Evolutionary conservation across 192 early-diverging fungal species (phyloP).

Genomic region (Coemansia sp.): DNA sequence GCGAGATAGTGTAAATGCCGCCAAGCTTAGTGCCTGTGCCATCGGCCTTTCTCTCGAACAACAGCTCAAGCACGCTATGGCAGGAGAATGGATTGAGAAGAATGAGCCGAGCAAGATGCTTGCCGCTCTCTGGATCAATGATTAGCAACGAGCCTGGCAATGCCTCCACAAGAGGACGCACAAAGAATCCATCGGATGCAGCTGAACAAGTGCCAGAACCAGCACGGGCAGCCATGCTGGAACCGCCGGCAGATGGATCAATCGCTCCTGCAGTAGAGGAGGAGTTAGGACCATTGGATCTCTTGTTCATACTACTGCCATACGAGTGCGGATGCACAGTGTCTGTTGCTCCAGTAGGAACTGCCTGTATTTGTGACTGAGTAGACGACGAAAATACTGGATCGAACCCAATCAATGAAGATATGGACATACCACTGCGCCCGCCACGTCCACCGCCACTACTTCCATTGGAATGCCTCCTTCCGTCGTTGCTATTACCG

Average conservation of each 20-base stretch:
- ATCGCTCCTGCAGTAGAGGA: background rate
- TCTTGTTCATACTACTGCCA: background rate
- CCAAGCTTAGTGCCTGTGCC: conserved; percentile 21
- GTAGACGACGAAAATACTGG: background rate
- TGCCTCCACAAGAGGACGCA: conserved; percentile 32
- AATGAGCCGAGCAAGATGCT: conserved; percentile 39
- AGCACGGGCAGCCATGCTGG: conserved; percentile 1
- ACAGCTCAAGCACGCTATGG: conserved; percentile 43
- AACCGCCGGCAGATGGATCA: background rate
- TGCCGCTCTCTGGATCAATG: conserved; percentile 33
- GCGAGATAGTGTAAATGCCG: conserved; percentile 36
- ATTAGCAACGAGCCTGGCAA: conserved; percentile 42
- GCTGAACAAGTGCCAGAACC: background rate
- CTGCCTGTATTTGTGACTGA: background rate
- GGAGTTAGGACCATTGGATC: background rate
- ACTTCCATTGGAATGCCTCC: conserved; percentile 13
- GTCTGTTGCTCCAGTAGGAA: background rate
- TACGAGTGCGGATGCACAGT: conserved; percentile 2
- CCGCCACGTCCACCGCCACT: background rate
- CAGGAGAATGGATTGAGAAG: conserved; percentile 52
- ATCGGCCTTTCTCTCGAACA: conserved; percentile 40
- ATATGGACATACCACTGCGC: conserved; percentile 31
- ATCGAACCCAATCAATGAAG: conserved; percentile 6
- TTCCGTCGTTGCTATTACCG: conserved; percentile 14
- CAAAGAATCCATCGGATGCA: conserved; percentile 20